A percentile compares a stretch with the other conserved stretches of the same genome.
These are phyloP conservation scores for Penicillium thymicola DNA, from an alignment of 2,329 filamentous ascomycete species.

Conservation along the genomic window DNA sequence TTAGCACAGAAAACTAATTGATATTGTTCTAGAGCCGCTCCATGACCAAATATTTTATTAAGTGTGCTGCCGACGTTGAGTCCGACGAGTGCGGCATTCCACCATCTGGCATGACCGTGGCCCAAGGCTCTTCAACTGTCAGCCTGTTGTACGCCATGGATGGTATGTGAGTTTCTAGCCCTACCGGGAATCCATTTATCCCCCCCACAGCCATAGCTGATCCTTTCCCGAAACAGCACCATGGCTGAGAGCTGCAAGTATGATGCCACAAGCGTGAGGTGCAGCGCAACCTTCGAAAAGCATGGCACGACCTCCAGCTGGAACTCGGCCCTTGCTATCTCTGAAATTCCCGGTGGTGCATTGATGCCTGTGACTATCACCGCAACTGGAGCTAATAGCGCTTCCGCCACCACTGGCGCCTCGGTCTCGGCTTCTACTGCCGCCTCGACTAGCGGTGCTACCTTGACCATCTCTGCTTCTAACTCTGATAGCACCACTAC, in stretches of 20 bases:
- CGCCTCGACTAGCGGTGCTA: not conserved
- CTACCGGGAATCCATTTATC: not conserved
- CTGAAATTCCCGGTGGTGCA: not conserved
- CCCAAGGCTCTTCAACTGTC: constrained; percentile 2
- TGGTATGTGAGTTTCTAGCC: not conserved
- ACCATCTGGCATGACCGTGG: not conserved
- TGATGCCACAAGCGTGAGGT: not conserved
- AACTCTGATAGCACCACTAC: not conserved
- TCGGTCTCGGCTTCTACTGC: constrained; percentile 4
- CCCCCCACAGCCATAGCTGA: not conserved
- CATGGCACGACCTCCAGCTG: not conserved
- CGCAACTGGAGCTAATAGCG: not conserved
- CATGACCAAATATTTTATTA: constrained; percentile 3
- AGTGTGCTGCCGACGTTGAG: not conserved
- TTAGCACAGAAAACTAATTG: not conserved
- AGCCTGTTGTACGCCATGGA: not conserved
- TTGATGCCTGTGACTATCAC: constrained; percentile 6
- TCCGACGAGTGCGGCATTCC: not conserved
- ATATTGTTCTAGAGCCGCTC: constrained; percentile 1
- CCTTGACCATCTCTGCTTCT: constrained; percentile 3
- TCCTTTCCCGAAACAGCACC: not conserved
- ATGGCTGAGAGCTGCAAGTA: not conserved
- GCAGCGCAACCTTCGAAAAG: not conserved
- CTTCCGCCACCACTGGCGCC: constrained; percentile 6
- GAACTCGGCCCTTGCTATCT: not conserved